These are phyloP conservation scores for Paratinospora sagittata DNA, from an alignment of 164 flowering plant genomes.

Conservation along the genomic window DNA sequence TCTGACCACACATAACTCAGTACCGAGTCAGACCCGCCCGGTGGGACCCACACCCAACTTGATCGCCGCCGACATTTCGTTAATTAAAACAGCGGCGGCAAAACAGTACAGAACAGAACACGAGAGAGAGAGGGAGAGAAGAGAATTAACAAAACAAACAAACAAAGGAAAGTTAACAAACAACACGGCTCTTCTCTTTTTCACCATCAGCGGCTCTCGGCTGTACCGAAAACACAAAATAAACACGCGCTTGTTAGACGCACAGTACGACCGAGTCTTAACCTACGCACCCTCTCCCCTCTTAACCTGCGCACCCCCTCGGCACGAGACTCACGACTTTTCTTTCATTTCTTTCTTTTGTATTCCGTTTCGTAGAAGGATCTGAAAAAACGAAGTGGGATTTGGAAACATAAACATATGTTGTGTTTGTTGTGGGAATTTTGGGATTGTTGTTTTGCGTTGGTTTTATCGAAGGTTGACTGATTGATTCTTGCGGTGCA, in stretches of 20 bases:
- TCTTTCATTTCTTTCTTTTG: no score
- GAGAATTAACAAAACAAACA: no score
- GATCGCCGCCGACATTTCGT: background rate
- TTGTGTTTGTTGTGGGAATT: background rate
- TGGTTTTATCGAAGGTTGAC: background rate
- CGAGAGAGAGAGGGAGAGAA: no score
- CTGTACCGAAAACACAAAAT: background rate
- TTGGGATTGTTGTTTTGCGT: background rate
- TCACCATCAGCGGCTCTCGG: background rate
- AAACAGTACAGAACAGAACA: no score
- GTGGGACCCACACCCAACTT: background rate
- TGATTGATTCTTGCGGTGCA: background rate
- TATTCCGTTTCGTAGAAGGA: background rate
- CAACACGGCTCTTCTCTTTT: background rate
- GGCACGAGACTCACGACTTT: constrained; percentile 1
- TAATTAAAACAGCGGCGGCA: no score
- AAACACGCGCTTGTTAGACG: background rate
- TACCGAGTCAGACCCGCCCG: background rate
- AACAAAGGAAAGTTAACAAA: background rate
- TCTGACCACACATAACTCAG: background rate
- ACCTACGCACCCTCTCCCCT: background rate
- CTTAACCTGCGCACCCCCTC: background rate
- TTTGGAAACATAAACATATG: no score
- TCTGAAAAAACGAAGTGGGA: no score
- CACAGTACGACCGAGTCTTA: background rate